Evolutionary conservation across 768 basidiomycete genomes (phyloP), one percentile per base, ranked within the genome.

Genomic region (Rhodotorula taiwanensis): DNA sequence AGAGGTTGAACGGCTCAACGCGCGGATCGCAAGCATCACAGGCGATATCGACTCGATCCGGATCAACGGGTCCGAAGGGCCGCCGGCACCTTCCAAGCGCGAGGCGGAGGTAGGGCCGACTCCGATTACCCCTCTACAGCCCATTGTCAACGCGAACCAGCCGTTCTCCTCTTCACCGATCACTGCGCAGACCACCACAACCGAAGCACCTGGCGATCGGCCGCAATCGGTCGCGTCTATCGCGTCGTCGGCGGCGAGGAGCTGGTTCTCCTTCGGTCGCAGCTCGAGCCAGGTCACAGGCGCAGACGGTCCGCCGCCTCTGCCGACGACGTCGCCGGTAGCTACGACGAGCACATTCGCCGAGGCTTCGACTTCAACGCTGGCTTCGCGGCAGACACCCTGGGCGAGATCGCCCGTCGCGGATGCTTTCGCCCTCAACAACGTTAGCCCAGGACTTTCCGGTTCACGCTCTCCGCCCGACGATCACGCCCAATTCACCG

Each of bases 211-310:
- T 9, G 21, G 21, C 47, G 56, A 58, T 0, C 58, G 58, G 9
- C 58, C 58, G 2, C 18, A 43, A 18, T 58, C 58, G 23, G 42
- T 43, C 41, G 42, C 50, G 5, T 52, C 51, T 14, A 23, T 34
- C 10, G 15, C 14, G 28, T 64, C 63, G 5, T 31, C 55, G 3
- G 10, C n/a, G 23, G 50, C 53, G 0, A 47, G 64, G 0, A 60
- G 55, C 5, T 65, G 64, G 64, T 60, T 56, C 50, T 60, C 64
- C 13, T 60, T 65, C 50, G 54, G 64, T 31, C 53, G 64, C 23
- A 45, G 42, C 2, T 34, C 49, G 11, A 41, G 47, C 18, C 25
- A 30, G 3, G 13, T 23, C 13, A 21, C 43, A 21, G 20, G 13
- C 7, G 13, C 20, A 8, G 20, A 7, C 43, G 8, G 20, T 7